phyloP scores from a whole-genome alignment of 2,329 filamentous ascomycete species.

The Colletotrichum sp. region DNA sequence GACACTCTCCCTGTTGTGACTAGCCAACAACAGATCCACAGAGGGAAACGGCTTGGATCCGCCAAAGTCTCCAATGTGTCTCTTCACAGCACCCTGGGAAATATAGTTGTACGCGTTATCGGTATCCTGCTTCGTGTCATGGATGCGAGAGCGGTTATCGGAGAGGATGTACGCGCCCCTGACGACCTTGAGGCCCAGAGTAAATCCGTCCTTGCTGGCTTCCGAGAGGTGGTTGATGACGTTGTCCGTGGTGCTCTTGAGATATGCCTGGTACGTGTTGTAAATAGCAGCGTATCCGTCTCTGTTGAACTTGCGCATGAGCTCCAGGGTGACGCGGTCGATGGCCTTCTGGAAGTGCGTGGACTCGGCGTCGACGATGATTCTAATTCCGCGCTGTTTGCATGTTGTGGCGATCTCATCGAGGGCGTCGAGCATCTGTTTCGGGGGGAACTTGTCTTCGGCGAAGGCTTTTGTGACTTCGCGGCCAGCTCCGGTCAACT shows the following conservation, averaged over 20 bases:
- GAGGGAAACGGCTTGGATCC: slow-evolving; percentile 43
- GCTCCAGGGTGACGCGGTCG: slow-evolving; percentile 32
- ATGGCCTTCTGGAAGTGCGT: slow-evolving; percentile 49
- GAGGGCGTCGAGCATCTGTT: slow-evolving; percentile 47
- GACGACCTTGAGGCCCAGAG: slow-evolving; percentile 61
- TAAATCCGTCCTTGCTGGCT: slow-evolving; percentile 52
- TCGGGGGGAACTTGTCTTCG: slow-evolving; percentile 35
- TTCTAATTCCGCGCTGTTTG: slow-evolving; percentile 42
- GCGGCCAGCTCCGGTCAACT: slow-evolving; percentile 49
- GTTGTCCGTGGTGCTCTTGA: slow-evolving; percentile 49
- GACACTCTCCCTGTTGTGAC: slow-evolving; percentile 52
- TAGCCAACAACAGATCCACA: slow-evolving; percentile 56
- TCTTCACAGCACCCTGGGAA: slow-evolving; percentile 41
- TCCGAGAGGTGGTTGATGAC: slow-evolving; percentile 49
- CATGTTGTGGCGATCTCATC: slow-evolving; percentile 42
- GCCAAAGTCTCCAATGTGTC: slow-evolving; percentile 42
- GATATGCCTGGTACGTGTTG: slow-evolving; percentile 64
- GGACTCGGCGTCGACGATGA: slow-evolving; percentile 52
- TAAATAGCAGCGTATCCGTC: slow-evolving; percentile 39
- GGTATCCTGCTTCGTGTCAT: slow-evolving; percentile 57
- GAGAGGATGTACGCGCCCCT: slow-evolving; percentile 60
- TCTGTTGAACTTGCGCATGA: slow-evolving; percentile 45
- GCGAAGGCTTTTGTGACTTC: slow-evolving; percentile 42
- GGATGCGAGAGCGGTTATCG: slow-evolving; percentile 55
- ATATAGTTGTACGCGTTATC: slow-evolving; percentile 57